Percentiles rank a stretch among this genome's conserved stretches.
phyloP scores from a whole-genome alignment of 1,139 yeast genomes.

The Pichia sp. region DNA sequence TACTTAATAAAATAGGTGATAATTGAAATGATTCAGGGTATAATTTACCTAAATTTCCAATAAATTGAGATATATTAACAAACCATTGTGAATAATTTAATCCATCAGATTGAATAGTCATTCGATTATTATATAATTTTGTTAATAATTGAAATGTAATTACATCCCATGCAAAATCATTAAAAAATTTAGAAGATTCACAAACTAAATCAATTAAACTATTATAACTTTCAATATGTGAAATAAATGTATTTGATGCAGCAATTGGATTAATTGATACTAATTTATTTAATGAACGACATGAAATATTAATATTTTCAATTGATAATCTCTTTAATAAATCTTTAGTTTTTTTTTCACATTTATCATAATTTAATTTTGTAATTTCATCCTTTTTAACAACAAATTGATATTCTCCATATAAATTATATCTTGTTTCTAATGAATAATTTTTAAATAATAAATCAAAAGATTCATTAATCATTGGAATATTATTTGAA shows the following conservation, averaged over 20 bases:
- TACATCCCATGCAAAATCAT: constrained; percentile 80
- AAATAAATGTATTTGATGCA: constrained; percentile 55
- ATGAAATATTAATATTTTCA: constrained; percentile 53
- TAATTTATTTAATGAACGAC: constrained; percentile 68
- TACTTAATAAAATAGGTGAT: constrained; percentile 50
- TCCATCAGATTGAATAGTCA: constrained; percentile 71
- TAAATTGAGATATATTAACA: constrained; percentile 61
- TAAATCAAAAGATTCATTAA: constrained; percentile 55
- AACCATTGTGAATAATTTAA: constrained; percentile 81
- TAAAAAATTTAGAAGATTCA: constrained; percentile 74
- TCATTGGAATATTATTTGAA: constrained; percentile 54
- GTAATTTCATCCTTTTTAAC: constrained; percentile 51
- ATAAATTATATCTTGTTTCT: constrained; percentile 68
- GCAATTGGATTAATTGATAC: constrained; percentile 86
- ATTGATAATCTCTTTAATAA: constrained; percentile 81
- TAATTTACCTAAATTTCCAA: constrained; percentile 55
- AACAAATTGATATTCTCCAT: constrained; percentile 70
- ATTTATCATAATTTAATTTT: constrained; percentile 57
- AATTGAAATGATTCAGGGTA: constrained; percentile 48
- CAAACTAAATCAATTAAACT: constrained; percentile 75
- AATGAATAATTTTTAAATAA: constrained; percentile 45
- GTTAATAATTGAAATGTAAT: constrained; percentile 67
- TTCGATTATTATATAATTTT: constrained; percentile 65
- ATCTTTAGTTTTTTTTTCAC: constrained; percentile 79
- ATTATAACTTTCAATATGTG: constrained; percentile 86